Evolutionary conservation across 169 alveolate species (phyloP).

Genomic region (Cryptosporidium viatorum): DNA sequence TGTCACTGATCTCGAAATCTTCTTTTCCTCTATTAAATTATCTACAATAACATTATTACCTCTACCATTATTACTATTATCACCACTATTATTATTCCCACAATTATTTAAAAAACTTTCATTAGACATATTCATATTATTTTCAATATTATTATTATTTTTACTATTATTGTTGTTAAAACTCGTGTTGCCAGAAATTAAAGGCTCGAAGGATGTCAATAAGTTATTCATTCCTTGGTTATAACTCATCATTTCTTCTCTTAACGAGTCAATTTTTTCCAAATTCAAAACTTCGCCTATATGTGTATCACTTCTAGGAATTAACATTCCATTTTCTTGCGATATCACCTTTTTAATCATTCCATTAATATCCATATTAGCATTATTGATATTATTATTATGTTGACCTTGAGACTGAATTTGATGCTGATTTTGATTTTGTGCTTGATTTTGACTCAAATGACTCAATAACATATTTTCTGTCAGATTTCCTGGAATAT

Average conservation of each 20-base stretch:
- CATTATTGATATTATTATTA: neutral
- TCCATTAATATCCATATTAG: conserved; percentile 5
- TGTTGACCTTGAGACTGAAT: neutral
- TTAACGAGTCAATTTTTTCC: neutral
- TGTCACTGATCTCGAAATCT: conserved; percentile 47
- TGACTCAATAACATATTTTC: neutral
- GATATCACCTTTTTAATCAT: conserved; percentile 5
- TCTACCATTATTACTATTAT: neutral
- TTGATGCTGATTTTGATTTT: neutral
- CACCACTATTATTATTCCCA: neutral
- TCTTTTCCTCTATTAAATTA: neutral
- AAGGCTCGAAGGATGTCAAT: conserved; percentile 1
- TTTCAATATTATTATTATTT: neutral
- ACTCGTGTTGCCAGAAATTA: neutral
- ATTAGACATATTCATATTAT: neutral
- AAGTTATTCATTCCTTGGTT: neutral
- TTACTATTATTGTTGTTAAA: too few species aligned
- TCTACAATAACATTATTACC: neutral
- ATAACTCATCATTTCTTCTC: neutral
- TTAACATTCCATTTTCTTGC: neutral
- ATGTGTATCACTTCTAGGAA: neutral
- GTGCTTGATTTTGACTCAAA: neutral
- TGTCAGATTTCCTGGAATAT: neutral
- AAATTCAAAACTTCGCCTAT: neutral
- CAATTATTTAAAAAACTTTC: neutral